Evolutionary conservation across 306 rosid genomes (phyloP).

Genomic region (Cicer arietinum): DNA sequence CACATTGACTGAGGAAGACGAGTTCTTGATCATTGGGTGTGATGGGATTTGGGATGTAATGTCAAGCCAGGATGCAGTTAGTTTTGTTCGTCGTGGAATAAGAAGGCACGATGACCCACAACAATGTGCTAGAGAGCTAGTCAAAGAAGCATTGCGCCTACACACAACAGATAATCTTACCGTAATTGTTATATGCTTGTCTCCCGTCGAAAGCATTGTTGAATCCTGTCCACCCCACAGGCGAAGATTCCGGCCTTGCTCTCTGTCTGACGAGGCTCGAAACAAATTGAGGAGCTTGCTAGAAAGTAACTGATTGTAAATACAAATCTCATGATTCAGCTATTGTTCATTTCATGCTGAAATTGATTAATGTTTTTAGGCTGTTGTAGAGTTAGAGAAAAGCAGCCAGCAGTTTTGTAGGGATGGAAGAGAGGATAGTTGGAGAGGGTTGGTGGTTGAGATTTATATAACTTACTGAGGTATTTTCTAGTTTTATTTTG

Average conservation of each 20-base stretch:
- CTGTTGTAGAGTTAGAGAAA: conserved; percentile 59
- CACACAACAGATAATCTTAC: conserved; percentile 59
- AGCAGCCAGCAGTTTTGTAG: conserved; percentile 70
- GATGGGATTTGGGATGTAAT: conserved; percentile 94
- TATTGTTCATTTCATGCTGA: conserved; percentile 26
- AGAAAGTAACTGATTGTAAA: conserved; percentile 63
- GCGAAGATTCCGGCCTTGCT: conserved; percentile 61
- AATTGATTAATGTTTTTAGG: conserved; percentile 53
- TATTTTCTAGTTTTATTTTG: conserved; percentile 35
- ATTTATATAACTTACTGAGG: conserved; percentile 37
- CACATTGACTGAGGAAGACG: conserved; percentile 70
- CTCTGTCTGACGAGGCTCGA: conserved; percentile 64
- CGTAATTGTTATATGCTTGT: conserved; percentile 49
- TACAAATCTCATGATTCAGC: conserved; percentile 36
- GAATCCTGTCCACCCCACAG: conserved; percentile 55
- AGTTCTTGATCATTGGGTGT: conserved; percentile 81
- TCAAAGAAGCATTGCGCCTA: conserved; percentile 72
- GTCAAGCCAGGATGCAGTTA: conserved; percentile 80
- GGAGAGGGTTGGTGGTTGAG: conserved; percentile 5
- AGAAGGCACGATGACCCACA: conserved; percentile 81
- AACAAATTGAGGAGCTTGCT: conserved; percentile 63
- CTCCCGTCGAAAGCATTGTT: conserved; percentile 40
- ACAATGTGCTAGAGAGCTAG: conserved; percentile 73
- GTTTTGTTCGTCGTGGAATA: conserved; percentile 73
- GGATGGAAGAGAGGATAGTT: conserved; percentile 37